Evolutionary conservation across 2,329 filamentous ascomycete genomes (phyloP).

Genomic region (Dryadomyces sulphureus): DNA sequence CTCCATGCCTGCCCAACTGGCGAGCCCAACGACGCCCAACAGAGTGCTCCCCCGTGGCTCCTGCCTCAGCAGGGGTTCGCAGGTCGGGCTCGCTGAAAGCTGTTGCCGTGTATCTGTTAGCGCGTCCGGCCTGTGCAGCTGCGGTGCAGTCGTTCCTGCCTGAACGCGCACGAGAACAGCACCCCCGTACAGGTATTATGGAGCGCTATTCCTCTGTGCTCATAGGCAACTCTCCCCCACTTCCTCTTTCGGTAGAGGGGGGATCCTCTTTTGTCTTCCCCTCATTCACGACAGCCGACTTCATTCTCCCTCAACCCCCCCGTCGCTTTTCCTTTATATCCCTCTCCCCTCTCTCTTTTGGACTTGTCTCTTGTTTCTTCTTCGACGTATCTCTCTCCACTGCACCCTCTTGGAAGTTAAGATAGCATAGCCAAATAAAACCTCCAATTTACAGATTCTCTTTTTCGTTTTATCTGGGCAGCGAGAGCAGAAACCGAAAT

Average conservation of each 20-base stretch:
- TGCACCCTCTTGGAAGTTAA: conserved; percentile 1
- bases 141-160: too few species aligned
- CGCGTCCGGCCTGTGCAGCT: too few species aligned
- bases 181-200: too few species aligned
- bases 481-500: background rate
- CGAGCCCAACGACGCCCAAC: background rate
- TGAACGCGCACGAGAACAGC: too few species aligned
- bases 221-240: conserved; percentile 5
- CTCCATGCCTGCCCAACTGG: background rate
- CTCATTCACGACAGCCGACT: background rate
- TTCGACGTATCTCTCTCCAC: background rate
- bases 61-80: background rate
- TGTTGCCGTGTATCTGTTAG: too few species aligned
- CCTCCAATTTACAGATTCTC: conserved; percentile 2
- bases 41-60: background rate
- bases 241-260: conserved; percentile 1
- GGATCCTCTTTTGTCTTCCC: conserved; percentile 3
- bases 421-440: conserved; percentile 10
- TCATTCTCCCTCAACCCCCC: background rate
- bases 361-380: background rate
- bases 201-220: too few species aligned
- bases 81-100: background rate
- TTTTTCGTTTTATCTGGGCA: background rate
- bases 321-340: background rate
- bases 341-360: background rate